These are phyloP conservation scores for Blastocystis sp. DNA, from an alignment of 352 stramenopile species.

Conservation along the genomic window DNA sequence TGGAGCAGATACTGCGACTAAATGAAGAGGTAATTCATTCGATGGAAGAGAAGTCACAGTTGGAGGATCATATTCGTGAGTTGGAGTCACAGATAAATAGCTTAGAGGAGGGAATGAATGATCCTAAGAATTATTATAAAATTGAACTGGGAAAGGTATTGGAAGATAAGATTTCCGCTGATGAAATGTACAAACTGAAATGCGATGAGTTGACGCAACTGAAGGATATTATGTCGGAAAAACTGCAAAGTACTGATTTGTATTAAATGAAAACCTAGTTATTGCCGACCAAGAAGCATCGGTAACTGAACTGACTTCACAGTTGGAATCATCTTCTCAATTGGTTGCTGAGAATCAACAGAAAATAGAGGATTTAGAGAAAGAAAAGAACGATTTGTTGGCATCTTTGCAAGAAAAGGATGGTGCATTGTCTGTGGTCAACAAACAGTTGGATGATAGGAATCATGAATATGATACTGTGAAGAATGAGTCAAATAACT, in stretches of 20 bases:
- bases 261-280: background rate
- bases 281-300: background rate
- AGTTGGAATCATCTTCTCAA: background rate
- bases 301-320: background rate
- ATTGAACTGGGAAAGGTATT: background rate
- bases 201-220: background rate
- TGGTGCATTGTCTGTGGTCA: background rate
- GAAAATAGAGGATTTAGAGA: background rate
- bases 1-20: background rate
- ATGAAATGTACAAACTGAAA: background rate
- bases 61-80: background rate
- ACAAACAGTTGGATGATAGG: background rate
- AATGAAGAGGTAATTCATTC: conserved; percentile 41
- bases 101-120: background rate
- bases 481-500: too few relatives aligned
- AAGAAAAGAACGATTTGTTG: background rate
- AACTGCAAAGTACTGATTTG: background rate
- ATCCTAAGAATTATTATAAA: conserved; percentile 40
- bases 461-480: background rate
- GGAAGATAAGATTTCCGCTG: background rate
- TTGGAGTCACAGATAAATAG: background rate
- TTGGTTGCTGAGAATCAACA: background rate
- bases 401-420: background rate
- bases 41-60: conserved; percentile 17
- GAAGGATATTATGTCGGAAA: background rate